Evolutionary conservation across 169 alveolate species (phyloP).

Genomic region (Plasmodium gonderi): DNA sequence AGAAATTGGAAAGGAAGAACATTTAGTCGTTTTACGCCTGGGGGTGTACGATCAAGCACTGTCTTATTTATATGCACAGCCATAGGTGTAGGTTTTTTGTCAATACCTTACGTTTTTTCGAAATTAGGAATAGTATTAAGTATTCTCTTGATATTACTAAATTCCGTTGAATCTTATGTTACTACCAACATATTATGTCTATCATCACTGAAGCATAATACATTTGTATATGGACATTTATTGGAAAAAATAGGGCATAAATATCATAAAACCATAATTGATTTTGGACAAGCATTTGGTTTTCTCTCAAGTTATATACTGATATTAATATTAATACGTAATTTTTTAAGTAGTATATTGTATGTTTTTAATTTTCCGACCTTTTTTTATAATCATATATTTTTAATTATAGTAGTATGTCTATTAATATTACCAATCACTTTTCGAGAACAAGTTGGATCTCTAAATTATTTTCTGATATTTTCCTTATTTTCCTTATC

Average conservation of each 20-base stretch:
- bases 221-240: constrained; percentile 71
- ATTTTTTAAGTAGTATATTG: constrained; percentile 51
- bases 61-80: constrained; percentile 69
- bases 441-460: constrained; percentile 47
- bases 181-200: constrained; percentile 61
- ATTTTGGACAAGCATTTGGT: constrained; percentile 44
- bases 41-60: constrained; percentile 71
- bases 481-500: constrained; percentile 59
- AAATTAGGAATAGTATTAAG: constrained; percentile 58
- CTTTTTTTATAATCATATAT: constrained; percentile 16
- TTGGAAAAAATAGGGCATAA: constrained; percentile 49
- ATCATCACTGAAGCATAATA: constrained; percentile 56
- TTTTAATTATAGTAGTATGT: constrained; percentile 30
- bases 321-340: constrained; percentile 42
- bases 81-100: constrained; percentile 63
- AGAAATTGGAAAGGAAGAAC: constrained; percentile 62
- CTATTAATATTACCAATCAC: constrained; percentile 37
- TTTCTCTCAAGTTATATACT: constrained; percentile 54
- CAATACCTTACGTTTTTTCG: constrained; percentile 62
- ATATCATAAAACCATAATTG: constrained; percentile 43
- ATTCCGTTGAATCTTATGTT: constrained; percentile 54
- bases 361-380: constrained; percentile 29
- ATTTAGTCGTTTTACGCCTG: constrained; percentile 69
- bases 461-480: constrained; percentile 6
- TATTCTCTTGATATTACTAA: constrained; percentile 22